phyloP scores from a whole-genome alignment of 768 basidiomycete genomes.

The Lentinus brumalis region DNA sequence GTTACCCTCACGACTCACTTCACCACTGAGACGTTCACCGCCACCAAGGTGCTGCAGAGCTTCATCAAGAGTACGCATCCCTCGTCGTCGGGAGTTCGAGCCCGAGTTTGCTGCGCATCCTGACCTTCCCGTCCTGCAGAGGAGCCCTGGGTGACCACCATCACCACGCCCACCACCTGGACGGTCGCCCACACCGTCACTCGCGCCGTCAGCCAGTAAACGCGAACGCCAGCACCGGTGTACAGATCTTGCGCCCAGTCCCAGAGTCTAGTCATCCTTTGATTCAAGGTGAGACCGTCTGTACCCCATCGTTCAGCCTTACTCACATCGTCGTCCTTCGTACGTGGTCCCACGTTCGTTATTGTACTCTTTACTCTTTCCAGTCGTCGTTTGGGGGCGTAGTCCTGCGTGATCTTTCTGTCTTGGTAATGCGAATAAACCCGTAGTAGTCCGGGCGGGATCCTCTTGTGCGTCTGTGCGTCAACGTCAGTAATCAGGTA shows the following conservation, averaged over 20 bases:
- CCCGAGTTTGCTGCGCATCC: neutral
- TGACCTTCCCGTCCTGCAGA: neutral
- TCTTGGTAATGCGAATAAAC: too few relatives aligned
- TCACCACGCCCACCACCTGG: slow-evolving; percentile 17
- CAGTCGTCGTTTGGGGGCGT: too few relatives aligned
- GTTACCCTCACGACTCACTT: slow-evolving; percentile 7
- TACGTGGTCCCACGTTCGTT: too few relatives aligned
- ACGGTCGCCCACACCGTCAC: slow-evolving; percentile 16
- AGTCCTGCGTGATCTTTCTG: too few relatives aligned
- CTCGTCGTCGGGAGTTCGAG: neutral
- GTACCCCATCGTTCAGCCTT: too few relatives aligned
- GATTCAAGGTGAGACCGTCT: neutral
- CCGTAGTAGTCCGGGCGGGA: too few relatives aligned
- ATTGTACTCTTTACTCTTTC: too few relatives aligned
- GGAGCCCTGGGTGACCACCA: slow-evolving; percentile 17
- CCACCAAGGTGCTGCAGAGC: slow-evolving; percentile 12
- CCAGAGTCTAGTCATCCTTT: neutral
- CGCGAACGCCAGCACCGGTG: neutral
- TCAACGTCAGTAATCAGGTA: too few relatives aligned
- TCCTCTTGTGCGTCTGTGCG: too few relatives aligned
- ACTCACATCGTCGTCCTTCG: too few relatives aligned
- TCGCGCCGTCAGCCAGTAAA: neutral
- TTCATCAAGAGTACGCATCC: slow-evolving; percentile 4
- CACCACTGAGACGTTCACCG: slow-evolving; percentile 15
- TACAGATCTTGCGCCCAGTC: neutral